Percentiles rank a stretch among this genome's conserved stretches.
Evolutionary conservation across 805 yeast species (phyloP).

Genomic region (Ascoidea asiatica): DNA sequence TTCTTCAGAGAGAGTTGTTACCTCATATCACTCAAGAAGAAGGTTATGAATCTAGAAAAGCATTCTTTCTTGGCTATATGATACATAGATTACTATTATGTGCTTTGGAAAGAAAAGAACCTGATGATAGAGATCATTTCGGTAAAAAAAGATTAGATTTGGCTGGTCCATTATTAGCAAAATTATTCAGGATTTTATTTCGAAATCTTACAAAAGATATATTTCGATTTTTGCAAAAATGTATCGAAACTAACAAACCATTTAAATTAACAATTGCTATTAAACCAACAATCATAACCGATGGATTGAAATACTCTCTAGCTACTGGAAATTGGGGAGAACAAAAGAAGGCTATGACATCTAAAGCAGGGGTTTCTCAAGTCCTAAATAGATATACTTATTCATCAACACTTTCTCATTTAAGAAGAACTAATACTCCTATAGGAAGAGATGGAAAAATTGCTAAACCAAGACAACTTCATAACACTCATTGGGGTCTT

Average conservation of each 20-base stretch:
- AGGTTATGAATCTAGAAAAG: conserved; percentile 94
- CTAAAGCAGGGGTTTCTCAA: conserved; percentile 99
- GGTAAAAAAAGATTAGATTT: conserved; percentile 97
- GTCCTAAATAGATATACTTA: conserved; percentile 96
- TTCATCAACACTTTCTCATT: conserved; percentile 95
- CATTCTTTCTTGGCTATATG: conserved; percentile 95
- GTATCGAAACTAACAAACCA: conserved; percentile 95
- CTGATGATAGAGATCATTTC: conserved; percentile 98
- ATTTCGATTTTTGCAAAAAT: conserved; percentile 96
- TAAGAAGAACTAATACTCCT: conserved; percentile 98
- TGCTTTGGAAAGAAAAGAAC: conserved; percentile 94
- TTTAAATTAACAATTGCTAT: conserved; percentile 94
- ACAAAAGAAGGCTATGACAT: conserved; percentile 97
- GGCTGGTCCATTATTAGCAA: conserved; percentile 96
- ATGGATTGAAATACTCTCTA: conserved; percentile 91
- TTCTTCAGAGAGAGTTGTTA: conserved; percentile 86
- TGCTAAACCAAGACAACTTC: conserved; percentile 97
- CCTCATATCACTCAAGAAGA: conserved; percentile 97
- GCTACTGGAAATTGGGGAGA: conserved; percentile 99
- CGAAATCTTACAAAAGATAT: conserved; percentile 93
- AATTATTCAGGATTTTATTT: conserved; percentile 86
- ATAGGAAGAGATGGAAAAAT: conserved; percentile 98
- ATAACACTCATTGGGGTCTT: conserved; percentile 99
- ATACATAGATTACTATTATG: conserved; percentile 88
- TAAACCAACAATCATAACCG: conserved; percentile 91